Conservation (phyloP, 805 yeast genomes). For the Spathaspora girioi region DNA sequence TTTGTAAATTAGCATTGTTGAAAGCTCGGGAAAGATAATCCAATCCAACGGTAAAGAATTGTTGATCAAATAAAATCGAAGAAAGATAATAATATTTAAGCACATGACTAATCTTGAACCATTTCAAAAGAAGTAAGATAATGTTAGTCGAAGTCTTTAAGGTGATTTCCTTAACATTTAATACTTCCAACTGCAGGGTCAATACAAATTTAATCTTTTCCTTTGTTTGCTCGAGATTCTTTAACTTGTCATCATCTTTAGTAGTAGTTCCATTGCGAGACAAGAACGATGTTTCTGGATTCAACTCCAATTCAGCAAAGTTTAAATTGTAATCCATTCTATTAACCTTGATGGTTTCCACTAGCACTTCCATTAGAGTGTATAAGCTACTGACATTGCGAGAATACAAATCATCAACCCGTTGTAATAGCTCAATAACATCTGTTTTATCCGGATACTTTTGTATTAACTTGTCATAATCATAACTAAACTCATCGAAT, state of each 20-base stretch:
- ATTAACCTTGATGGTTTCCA: conserved; percentile 60
- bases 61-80: conserved; percentile 70
- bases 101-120: conserved; percentile 80
- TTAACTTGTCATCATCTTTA: conserved; percentile 5
- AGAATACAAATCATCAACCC: conserved; percentile 61
- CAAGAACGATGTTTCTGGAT: conserved; percentile 27
- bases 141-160: conserved; percentile 57
- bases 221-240: conserved; percentile 10
- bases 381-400: conserved; percentile 52
- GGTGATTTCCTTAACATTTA: conserved; percentile 59
- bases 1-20: conserved; percentile 32
- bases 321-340: conserved; percentile 33
- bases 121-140: conserved; percentile 51
- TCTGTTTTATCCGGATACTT: conserved; percentile 31
- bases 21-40: conserved; percentile 33
- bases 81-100: conserved; percentile 74
- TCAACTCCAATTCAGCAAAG: conserved; percentile 33
- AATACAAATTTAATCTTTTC: conserved; percentile 20
- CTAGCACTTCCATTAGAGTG: conserved; percentile 59
- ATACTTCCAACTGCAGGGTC: conserved; percentile 48
- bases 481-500: conserved; percentile 19
- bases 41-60: conserved; percentile 38
- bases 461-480: conserved; percentile 15
- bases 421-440: conserved; percentile 40
- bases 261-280: conserved; percentile 6